These are phyloP conservation scores for Metroxylon sagu DNA, from an alignment of 176 grass and related monocot species.

Conservation along the genomic window DNA sequence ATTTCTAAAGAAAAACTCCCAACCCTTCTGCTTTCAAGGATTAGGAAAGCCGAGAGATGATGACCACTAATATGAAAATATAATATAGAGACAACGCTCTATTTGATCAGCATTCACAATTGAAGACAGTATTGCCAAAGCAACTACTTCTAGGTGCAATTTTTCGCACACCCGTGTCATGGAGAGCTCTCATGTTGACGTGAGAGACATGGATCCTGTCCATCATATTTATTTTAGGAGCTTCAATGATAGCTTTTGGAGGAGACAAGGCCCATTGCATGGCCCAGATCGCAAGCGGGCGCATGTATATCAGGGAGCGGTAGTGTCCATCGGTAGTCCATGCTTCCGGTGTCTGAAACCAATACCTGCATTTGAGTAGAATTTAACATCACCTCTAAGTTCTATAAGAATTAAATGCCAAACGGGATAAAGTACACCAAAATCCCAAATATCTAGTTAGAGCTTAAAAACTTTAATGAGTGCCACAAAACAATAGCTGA, in stretches of 20 bases:
- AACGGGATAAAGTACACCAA: too few relatives aligned
- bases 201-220: slow-evolving; percentile 44
- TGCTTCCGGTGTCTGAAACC: slow-evolving; percentile 94
- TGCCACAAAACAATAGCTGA: too few relatives aligned
- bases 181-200: slow-evolving; percentile 33
- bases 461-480: too few relatives aligned
- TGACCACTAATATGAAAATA: not conserved
- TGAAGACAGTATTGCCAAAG: slow-evolving; percentile 34
- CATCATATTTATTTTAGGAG: slow-evolving; percentile 80
- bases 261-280: slow-evolving; percentile 75
- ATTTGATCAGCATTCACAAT: slow-evolving; percentile 44
- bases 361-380: slow-evolving; percentile 40
- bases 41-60: too few relatives aligned
- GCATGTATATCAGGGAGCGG: slow-evolving; percentile 88
- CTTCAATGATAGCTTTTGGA: slow-evolving; percentile 45
- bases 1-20: too few relatives aligned
- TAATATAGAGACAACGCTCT: not conserved
- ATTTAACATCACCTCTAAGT: too few relatives aligned
- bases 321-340: slow-evolving; percentile 83
- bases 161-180: slow-evolving; percentile 49
- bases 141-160: slow-evolving; percentile 45
- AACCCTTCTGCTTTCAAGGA: too few relatives aligned
- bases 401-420: too few relatives aligned
- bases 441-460: too few relatives aligned
- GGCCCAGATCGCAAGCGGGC: slow-evolving; percentile 83